Percentiles rank a stretch among this genome's conserved stretches.
These are phyloP conservation scores for Sporormia fimetaria DNA, from an alignment of 495 filamentous ascomycete genomes.

Conservation along the genomic window DNA sequence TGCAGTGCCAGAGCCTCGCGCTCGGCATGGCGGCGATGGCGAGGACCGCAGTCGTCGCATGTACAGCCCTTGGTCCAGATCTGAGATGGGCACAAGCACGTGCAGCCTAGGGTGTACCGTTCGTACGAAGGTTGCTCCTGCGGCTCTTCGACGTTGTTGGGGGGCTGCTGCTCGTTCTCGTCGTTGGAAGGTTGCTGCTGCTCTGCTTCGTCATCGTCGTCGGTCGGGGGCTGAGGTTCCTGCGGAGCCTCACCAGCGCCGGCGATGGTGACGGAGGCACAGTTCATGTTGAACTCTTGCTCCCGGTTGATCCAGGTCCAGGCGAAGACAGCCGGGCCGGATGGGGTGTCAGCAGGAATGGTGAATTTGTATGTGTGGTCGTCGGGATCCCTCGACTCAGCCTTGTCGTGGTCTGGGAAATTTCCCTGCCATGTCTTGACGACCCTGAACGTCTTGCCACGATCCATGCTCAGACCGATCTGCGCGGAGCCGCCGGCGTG, in stretches of 20 bases:
- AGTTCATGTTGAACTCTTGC: slow-evolving; percentile 31
- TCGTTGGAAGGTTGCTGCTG: neutral
- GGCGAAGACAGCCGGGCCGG: slow-evolving; percentile 29
- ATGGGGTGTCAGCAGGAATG: slow-evolving; percentile 29
- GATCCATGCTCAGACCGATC: slow-evolving; percentile 30
- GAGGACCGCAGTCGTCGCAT: too few species aligned
- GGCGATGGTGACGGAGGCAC: slow-evolving; percentile 26
- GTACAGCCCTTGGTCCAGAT: too few species aligned
- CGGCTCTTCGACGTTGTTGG: neutral
- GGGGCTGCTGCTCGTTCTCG: neutral
- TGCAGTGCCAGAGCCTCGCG: slow-evolving; percentile 16
- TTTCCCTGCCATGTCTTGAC: slow-evolving; percentile 31
- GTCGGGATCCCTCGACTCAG: slow-evolving; percentile 20
- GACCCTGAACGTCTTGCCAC: slow-evolving; percentile 30
- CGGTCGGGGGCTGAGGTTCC: neutral
- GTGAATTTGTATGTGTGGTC: slow-evolving; percentile 31
- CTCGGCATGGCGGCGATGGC: slow-evolving; percentile 14
- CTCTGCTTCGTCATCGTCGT: neutral
- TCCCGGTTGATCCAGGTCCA: slow-evolving; percentile 36
- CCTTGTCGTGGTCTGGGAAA: slow-evolving; percentile 29
- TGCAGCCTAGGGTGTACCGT: slow-evolving; percentile 3
- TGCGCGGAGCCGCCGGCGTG: slow-evolving; percentile 34
- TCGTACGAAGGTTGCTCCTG: slow-evolving; percentile 19
- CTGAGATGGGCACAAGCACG: slow-evolving; percentile 3
- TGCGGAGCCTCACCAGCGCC: slow-evolving; percentile 3